Percentiles rank a stretch among this genome's conserved stretches.
Evolutionary conservation across 2,329 filamentous ascomycete genomes (phyloP).

Genomic region (Alternaria infectoria): DNA sequence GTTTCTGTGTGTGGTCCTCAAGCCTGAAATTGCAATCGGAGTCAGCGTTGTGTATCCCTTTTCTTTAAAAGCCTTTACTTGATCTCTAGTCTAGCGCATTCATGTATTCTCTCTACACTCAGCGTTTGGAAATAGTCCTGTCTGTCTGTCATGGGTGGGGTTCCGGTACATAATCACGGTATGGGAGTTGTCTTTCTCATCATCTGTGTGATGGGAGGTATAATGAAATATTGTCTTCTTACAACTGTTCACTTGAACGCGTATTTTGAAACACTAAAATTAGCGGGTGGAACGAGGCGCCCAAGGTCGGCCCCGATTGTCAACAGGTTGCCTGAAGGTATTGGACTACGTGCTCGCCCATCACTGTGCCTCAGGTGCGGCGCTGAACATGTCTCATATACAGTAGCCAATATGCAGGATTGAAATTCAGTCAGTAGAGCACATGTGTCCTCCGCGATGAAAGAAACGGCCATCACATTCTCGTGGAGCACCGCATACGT

Average conservation of each 20-base stretch:
- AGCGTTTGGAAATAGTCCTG: slow-evolving; percentile 9
- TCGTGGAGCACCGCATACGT: background rate
- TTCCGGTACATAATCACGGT: slow-evolving; percentile 19
- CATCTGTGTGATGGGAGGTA: slow-evolving; percentile 20
- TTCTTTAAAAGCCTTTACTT: slow-evolving; percentile 35
- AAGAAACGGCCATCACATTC: background rate
- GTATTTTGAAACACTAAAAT: background rate
- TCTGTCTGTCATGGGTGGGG: slow-evolving; percentile 23
- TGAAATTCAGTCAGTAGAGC: background rate
- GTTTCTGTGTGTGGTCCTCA: slow-evolving; percentile 25
- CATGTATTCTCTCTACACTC: slow-evolving; percentile 24
- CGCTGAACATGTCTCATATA: slow-evolving; percentile 6
- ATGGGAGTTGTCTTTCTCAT: slow-evolving; percentile 22
- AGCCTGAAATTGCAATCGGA: slow-evolving; percentile 37
- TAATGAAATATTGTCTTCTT: slow-evolving; percentile 23
- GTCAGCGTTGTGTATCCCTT: slow-evolving; percentile 29
- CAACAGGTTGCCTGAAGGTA: background rate
- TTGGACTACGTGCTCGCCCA: background rate
- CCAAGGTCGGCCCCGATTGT: background rate
- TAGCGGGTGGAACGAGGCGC: background rate
- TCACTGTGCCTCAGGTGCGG: slow-evolving; percentile 4
- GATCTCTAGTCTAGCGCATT: slow-evolving; percentile 30
- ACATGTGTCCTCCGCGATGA: background rate
- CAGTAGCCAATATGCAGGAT: background rate
- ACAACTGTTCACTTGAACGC: background rate